Percentiles rank a stretch among this genome's conserved stretches.
phyloP scores from a whole-genome alignment of 176 grass and related monocot species.

The Puccinellia tenuiflora region DNA sequence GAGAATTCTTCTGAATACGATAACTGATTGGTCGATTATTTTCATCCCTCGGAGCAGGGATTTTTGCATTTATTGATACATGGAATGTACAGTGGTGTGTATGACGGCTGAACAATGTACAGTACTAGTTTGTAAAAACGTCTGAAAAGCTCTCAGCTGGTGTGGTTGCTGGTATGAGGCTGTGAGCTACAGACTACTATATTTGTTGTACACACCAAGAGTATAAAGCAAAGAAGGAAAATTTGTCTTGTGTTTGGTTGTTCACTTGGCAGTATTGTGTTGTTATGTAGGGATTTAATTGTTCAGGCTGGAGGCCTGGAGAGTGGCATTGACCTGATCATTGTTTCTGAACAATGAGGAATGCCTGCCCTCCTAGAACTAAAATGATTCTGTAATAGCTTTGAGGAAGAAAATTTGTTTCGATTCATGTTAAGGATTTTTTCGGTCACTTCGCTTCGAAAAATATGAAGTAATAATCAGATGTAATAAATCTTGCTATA shows the following conservation, averaged over 20 bases:
- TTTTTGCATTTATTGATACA: constrained; percentile 28
- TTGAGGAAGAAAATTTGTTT: background rate
- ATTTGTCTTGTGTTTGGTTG: background rate
- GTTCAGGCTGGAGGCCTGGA: background rate
- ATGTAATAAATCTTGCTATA: background rate
- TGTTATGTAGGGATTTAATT: background rate
- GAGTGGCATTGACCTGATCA: background rate
- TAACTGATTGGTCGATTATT: constrained; percentile 17
- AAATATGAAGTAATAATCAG: no score
- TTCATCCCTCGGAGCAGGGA: constrained; percentile 9
- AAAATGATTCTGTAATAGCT: background rate
- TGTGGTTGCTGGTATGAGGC: constrained; percentile 15
- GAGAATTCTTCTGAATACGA: constrained; percentile 12
- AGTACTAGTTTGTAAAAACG: constrained; percentile 29
- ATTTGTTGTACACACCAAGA: constrained; percentile 23
- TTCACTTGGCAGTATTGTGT: background rate
- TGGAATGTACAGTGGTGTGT: constrained; percentile 52
- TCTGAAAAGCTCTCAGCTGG: background rate
- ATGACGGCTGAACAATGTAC: constrained; percentile 34
- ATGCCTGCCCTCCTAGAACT: background rate
- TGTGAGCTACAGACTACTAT: constrained; percentile 14
- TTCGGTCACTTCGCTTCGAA: no score
- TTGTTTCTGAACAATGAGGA: background rate
- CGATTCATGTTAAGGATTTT: background rate
- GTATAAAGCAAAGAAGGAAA: constrained; percentile 18